phyloP scores from a whole-genome alignment of 2,329 filamentous ascomycete species.

The Coniella lustricola region DNA sequence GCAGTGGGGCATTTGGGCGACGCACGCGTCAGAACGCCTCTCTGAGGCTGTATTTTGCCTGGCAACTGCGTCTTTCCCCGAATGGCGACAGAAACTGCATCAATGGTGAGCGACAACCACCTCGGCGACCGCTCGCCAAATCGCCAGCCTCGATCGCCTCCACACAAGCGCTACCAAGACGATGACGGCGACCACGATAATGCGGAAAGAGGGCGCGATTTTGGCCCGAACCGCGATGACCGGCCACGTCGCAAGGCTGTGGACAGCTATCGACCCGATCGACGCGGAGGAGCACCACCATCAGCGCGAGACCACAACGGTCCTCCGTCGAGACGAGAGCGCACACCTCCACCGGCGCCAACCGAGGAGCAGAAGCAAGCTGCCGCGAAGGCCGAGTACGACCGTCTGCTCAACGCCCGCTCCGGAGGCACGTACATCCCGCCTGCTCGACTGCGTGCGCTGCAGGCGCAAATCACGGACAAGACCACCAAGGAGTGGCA shows the following conservation, averaged over 20 bases:
- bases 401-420: slow-evolving; percentile 84
- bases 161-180: slow-evolving; percentile 18
- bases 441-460: slow-evolving; percentile 77
- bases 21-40: neutral
- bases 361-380: slow-evolving; percentile 82
- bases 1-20: too few relatives aligned
- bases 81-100: slow-evolving; percentile 16
- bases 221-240: slow-evolving; percentile 16
- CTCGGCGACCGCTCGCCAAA: slow-evolving; percentile 23
- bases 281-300: slow-evolving; percentile 8
- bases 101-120: slow-evolving; percentile 14
- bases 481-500: slow-evolving; percentile 96
- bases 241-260: slow-evolving; percentile 34
- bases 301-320: neutral
- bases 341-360: slow-evolving; percentile 34
- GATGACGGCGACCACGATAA: slow-evolving; percentile 5
- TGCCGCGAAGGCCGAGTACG: slow-evolving; percentile 84
- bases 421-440: slow-evolving; percentile 96
- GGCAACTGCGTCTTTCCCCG: neutral
- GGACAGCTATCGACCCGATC: slow-evolving; percentile 42
- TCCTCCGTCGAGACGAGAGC: slow-evolving; percentile 21
- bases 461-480: slow-evolving; percentile 96
- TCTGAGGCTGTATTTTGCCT: neutral
- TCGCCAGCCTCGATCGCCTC: slow-evolving; percentile 24
- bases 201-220: slow-evolving; percentile 20